A percentile compares a stretch with the other conserved stretches of the same genome.
Evolutionary conservation across 148 eudicot genomes (phyloP).

Genomic region (Heliosperma pusillum): DNA sequence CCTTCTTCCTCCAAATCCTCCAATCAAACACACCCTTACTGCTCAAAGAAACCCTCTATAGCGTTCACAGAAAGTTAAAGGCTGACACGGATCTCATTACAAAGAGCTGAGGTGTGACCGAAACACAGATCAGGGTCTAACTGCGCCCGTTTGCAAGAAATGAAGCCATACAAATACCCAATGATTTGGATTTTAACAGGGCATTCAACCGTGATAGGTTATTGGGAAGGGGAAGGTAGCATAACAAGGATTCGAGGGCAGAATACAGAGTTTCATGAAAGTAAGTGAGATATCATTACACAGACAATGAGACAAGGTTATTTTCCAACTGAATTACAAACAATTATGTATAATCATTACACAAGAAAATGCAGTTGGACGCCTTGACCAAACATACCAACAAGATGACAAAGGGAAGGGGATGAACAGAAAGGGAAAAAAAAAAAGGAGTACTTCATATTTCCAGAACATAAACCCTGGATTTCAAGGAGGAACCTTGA

Average conservation of each 20-base stretch:
- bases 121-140: neutral
- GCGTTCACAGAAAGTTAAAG: too few relatives aligned
- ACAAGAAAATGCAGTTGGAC: slow-evolving; percentile 22
- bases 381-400: slow-evolving; percentile 11
- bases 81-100: neutral
- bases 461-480: neutral
- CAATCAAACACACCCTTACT: too few relatives aligned
- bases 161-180: neutral
- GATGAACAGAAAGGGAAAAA: neutral
- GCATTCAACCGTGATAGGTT: neutral
- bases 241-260: neutral
- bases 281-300: slow-evolving; percentile 1
- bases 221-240: neutral
- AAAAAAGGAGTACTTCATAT: neutral
- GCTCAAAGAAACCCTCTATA: too few relatives aligned
- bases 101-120: neutral
- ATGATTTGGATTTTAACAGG: neutral
- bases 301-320: neutral
- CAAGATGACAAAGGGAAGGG: neutral
- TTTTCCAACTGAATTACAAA: slow-evolving; percentile 13
- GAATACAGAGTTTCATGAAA: neutral
- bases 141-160: neutral
- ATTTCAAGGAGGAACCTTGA: neutral
- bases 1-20: too few relatives aligned
- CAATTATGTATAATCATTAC: slow-evolving; percentile 22